Conservation (phyloP, 1,284 basidiomycete genomes). For the Cryptococcus deneoformans region DNA sequence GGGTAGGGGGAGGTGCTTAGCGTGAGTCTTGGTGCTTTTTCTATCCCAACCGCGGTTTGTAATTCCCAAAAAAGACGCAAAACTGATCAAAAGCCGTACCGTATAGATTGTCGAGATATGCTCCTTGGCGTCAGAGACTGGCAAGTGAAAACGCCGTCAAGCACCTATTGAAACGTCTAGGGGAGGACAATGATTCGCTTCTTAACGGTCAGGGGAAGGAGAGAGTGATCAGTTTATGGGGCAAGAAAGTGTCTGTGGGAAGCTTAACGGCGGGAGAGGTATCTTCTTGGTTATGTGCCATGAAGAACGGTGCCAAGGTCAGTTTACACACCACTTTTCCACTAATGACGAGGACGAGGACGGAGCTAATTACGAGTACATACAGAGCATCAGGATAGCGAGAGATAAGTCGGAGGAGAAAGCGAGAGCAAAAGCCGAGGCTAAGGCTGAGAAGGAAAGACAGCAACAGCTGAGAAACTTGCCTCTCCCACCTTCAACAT, state of each 20-base stretch:
- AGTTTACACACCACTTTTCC: conserved; percentile 2
- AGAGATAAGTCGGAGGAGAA: conserved; percentile 10
- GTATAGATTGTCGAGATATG: conserved; percentile 61
- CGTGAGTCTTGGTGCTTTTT: not conserved
- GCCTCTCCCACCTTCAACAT: conserved; percentile 10
- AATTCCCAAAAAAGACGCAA: not conserved
- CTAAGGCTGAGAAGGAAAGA: conserved; percentile 16
- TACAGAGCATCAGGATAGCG: conserved; percentile 10
- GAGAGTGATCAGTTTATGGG: conserved; percentile 14
- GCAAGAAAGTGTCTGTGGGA: conserved; percentile 11
- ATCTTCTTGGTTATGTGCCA: conserved; percentile 28
- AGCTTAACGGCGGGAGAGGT: conserved; percentile 31
- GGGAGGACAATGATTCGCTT: conserved; percentile 4
- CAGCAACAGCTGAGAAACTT: conserved; percentile 12
- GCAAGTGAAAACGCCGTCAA: conserved; percentile 66
- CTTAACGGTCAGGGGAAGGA: conserved; percentile 1
- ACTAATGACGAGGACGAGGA: not conserved
- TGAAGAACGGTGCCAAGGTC: conserved; percentile 32
- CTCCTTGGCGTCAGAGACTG: conserved; percentile 67
- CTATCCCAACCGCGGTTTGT: no score
- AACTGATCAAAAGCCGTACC: conserved; percentile 4
- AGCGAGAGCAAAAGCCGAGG: conserved; percentile 2
- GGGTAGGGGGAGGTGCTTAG: conserved; percentile 17
- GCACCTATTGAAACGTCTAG: conserved; percentile 60
- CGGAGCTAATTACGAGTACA: not conserved